Percentiles rank a stretch among this genome's conserved stretches.
Conservation (phyloP, 805 yeast genomes). For the Saturnispora hagleri region DNA sequence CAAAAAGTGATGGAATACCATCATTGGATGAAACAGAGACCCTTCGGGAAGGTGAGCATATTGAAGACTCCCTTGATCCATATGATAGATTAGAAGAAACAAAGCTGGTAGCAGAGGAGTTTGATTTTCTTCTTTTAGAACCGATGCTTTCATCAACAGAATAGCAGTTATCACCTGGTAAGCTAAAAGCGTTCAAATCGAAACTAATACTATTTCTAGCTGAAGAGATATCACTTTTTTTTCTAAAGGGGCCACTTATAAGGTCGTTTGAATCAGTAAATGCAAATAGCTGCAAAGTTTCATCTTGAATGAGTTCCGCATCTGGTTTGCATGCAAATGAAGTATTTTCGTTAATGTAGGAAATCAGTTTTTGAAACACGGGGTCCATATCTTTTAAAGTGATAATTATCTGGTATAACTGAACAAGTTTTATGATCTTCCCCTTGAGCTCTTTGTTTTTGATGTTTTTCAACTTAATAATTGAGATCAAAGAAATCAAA, state of each 20-base stretch:
- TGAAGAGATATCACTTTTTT: constrained; percentile 9
- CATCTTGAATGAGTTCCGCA: constrained; percentile 11
- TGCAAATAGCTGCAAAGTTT: constrained; percentile 21
- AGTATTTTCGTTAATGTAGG: constrained; percentile 16
- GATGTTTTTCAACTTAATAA: constrained; percentile 16
- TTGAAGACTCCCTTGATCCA: constrained; percentile 22
- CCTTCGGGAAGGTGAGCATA: constrained; percentile 21
- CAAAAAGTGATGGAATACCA: constrained; percentile 21
- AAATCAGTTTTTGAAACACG: constrained; percentile 14
- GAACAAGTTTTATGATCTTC: constrained; percentile 15
- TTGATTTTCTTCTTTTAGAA: constrained; percentile 18
- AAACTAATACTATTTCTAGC: constrained; percentile 11
- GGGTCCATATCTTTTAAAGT: constrained; percentile 20
- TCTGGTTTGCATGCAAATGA: constrained; percentile 10
- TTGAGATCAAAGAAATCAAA: constrained; percentile 21
- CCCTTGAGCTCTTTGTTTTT: constrained; percentile 10
- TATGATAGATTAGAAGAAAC: constrained; percentile 20
- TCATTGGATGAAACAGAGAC: constrained; percentile 21
- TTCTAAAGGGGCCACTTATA: constrained; percentile 15
- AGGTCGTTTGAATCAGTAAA: constrained; percentile 5
- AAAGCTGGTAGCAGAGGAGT: constrained; percentile 22
- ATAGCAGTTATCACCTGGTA: constrained; percentile 16
- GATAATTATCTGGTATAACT: constrained; percentile 20
- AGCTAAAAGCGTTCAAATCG: constrained; percentile 24
- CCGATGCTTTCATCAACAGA: constrained; percentile 12